phyloP scores from a whole-genome alignment of 2,329 filamentous ascomycete genomes.

The Aureobasidium leucospermi region DNA sequence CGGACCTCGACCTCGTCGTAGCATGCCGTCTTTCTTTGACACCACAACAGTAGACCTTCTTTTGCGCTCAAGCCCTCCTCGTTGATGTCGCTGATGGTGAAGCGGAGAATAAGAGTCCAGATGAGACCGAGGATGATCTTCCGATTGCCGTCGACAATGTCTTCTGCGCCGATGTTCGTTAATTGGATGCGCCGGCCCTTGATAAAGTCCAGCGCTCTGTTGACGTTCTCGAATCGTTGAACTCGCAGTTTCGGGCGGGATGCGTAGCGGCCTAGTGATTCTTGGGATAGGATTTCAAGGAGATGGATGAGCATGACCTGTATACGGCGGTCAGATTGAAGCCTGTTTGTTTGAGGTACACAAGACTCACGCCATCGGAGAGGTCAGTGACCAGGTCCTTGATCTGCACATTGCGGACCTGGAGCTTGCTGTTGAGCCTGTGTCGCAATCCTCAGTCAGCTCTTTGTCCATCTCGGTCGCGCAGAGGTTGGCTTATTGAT shows the following conservation, averaged over 20 bases:
- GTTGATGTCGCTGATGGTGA: constrained; percentile 98
- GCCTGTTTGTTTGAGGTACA: background rate
- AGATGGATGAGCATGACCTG: constrained; percentile 93
- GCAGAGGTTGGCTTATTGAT: constrained; percentile 9
- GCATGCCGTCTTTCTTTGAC: constrained; percentile 95
- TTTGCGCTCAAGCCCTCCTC: constrained; percentile 97
- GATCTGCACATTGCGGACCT: constrained; percentile 68
- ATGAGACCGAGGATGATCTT: constrained; percentile 97
- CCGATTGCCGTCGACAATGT: constrained; percentile 94
- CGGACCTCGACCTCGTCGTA: constrained; percentile 95
- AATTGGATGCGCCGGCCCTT: constrained; percentile 86
- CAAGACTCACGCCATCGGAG: constrained; percentile 74
- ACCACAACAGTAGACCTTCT: constrained; percentile 91
- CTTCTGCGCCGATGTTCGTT: constrained; percentile 97
- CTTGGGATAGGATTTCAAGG: constrained; percentile 88
- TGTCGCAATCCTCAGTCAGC: background rate
- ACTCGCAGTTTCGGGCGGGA: constrained; percentile 93
- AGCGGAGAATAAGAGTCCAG: constrained; percentile 95
- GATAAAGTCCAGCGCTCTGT: constrained; percentile 89
- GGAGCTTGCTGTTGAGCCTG: constrained; percentile 95
- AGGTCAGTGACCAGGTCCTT: constrained; percentile 83
- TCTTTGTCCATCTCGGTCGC: background rate
- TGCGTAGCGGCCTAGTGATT: constrained; percentile 93
- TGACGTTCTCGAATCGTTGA: constrained; percentile 96
- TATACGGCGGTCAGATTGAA: background rate